Base-by-base conservation (phyloP, 2,329 filamentous ascomycete species). In the Botrytis squamosa region DNA sequence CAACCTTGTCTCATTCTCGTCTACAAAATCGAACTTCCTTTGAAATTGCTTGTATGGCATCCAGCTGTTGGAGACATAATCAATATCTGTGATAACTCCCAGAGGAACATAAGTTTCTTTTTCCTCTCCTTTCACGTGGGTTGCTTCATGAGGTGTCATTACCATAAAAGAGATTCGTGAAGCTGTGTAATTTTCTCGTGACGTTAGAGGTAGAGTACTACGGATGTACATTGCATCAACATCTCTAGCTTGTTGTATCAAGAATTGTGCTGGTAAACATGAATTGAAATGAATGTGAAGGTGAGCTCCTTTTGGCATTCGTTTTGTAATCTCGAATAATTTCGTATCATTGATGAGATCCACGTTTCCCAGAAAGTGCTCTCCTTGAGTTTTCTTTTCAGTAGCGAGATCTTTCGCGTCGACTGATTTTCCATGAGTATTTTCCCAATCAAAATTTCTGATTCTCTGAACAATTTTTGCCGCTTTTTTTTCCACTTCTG, bases 211-310 rank as follows among this genome's bases (percentile, higher is more conserved):
- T 46, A 84, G 78, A 52, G 86, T 87, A 82, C 90, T 92, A 73
- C 87, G 89, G 77, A 94, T 90, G 79, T 89, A 93, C 90, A 94
- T 93, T 76, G 87, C 87, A 1, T 86, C 79, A 84, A 90, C 88
- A 8, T 80, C 62, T 18, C 83, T 80, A 75, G 84, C 84, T 84
- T 87, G 76, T 84, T 88, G 77, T 84, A 94, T 84, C 33, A 94
- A 83, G 8, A 89, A 85, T 2, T 84, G 81, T 16, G 91, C 90
- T 22, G 85, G 83, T 7, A 94, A 83, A 75, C 91, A 92, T n/a
- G 92, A 87, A 80, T 94, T 94, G 84, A 93, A 94, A 81, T 94
- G 92, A 38, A 93, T 87, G 81, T 94, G 92, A 38, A 94, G 84
- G 79, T 94, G 90, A 0, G 87, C 87, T 3, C 91, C 92, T 81